Base-by-base conservation (phyloP, 306 rosid species). In the Cercis canadensis region DNA sequence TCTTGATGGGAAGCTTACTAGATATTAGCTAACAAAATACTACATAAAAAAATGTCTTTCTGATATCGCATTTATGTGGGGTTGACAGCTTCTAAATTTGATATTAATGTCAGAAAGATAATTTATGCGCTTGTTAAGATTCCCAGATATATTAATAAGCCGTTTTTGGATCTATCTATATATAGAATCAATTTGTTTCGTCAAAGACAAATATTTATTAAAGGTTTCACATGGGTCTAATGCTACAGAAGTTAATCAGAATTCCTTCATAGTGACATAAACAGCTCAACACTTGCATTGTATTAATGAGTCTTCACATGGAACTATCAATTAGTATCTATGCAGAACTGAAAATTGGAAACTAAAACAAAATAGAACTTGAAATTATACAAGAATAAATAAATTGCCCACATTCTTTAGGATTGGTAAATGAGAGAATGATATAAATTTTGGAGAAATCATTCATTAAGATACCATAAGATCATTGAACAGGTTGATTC, bases 191-290 rank as follows among this genome's bases (percentile, higher is more conserved):
- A 12, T 31, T 19, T 67, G 47, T 46, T 72, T 76, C 40, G 77
- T 83, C 78, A 67, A 75, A 72, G 82, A 75, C 72, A 21, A 45
- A 67, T 75, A 40, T 46, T 59, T 58, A 46, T 58, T 63, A 45
- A 78, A 74, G 81, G 67, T 39, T 34, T 70, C 81, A 78, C 86
- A 82, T 75, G 83, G 72, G 69, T 39, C 29, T 63, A 17, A 72
- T 52, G 71, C 60, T 65, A 52, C 60, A 19, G 49, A 73, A 21
- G 18, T 66, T 73, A 57, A 67, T 61, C 31, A 49, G 34, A 36
- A 45, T 53, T 47, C 36, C 70, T 54, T 44, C 62, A 6, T 11
- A 15, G 41, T 70, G 75, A 78, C 72, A 55, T 36, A 21, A 62
- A 74, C 78, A 78, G 60, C 78, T 74, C 75, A 70, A 39, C 50